Conservation (phyloP, 495 filamentous ascomycete genomes). For the Ramalina intermedia region DNA sequence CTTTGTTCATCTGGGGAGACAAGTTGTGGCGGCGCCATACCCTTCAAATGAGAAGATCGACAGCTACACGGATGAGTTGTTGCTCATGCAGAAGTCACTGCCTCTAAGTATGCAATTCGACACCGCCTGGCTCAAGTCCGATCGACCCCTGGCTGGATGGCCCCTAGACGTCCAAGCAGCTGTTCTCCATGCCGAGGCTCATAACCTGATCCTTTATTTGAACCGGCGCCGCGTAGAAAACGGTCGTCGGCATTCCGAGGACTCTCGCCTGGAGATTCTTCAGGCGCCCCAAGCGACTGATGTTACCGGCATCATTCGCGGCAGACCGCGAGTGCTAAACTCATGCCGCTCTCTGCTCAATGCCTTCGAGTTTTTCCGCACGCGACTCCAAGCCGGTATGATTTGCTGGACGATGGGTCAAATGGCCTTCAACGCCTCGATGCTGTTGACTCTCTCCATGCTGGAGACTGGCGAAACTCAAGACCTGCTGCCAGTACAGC, state of each 20-base stretch:
- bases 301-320: slow-evolving; percentile 17
- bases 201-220: slow-evolving; percentile 30
- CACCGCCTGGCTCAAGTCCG: slow-evolving; percentile 26
- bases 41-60: slow-evolving; percentile 28
- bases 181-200: slow-evolving; percentile 29
- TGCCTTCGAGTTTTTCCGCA: slow-evolving; percentile 31
- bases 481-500: slow-evolving; percentile 23
- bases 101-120: slow-evolving; percentile 29
- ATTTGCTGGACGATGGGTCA: slow-evolving; percentile 34
- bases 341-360: slow-evolving; percentile 24
- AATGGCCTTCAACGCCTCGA: slow-evolving; percentile 33
- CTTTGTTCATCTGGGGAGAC: slow-evolving; percentile 31
- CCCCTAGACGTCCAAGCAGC: slow-evolving; percentile 27
- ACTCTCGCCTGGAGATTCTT: not conserved
- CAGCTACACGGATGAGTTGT: slow-evolving; percentile 27
- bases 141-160: slow-evolving; percentile 26
- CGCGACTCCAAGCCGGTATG: slow-evolving; percentile 25
- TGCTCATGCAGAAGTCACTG: slow-evolving; percentile 26
- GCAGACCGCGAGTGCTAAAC: slow-evolving; percentile 27
- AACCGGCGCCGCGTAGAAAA: slow-evolving; percentile 29
- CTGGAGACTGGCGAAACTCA: slow-evolving; percentile 25
- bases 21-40: slow-evolving; percentile 27
- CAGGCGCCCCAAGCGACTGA: not conserved
- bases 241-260: slow-evolving; percentile 7
- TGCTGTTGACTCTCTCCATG: slow-evolving; percentile 30